Base-by-base conservation (phyloP, 2,329 filamentous ascomycete genomes). In the Trichoderma sp. region DNA sequence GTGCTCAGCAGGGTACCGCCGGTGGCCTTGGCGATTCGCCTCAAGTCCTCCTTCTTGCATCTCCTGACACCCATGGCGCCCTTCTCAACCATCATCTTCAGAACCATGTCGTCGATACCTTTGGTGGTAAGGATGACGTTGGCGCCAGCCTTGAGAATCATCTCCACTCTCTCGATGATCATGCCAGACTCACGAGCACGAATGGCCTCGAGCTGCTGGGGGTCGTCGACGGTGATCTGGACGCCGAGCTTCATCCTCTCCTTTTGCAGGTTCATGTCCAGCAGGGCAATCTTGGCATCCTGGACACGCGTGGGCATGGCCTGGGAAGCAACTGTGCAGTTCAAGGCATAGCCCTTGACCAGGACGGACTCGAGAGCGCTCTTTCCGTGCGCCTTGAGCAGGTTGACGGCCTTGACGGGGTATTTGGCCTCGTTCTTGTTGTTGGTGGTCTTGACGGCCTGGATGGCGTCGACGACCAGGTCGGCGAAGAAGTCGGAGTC, bases 191-290 rank as follows among this genome's bases (percentile, higher is more conserved):
- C 95, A 63, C 95, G 88, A 73, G 95, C 89, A 67, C 95, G 88
- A 73, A 99, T 99, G 84, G 97, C 93, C 83, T 99, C 95, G 58
- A 99, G 85, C 79, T 99, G 95, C 76, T 96, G 90, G 56, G 95
- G 95, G 76, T 99, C 95, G 72, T 99, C 95, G 70, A 99, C 91
- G 14, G 95, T 98, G 74, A 99, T 97, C 79, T 99, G 94, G 67
- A 99, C 95, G 71, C 95, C 95, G 66, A 99, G 83, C 86, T 99
- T 98, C 95, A 99, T 98, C 72, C 94, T 87, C 83, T 98, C 94
- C 83, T 99, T 99, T 76, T 98, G 94, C 73, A 99, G 79, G 80
- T 99, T 99, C 87, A 99, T 98, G 77, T 99, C 95, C 67, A 99
- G 80, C 73, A 94, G 90, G 57, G 95, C 95, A 78, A 99, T 99